Evolutionary conservation across 371 early-diverging fungal genomes (phyloP).

Genomic region (Syncephalis fuscata): DNA sequence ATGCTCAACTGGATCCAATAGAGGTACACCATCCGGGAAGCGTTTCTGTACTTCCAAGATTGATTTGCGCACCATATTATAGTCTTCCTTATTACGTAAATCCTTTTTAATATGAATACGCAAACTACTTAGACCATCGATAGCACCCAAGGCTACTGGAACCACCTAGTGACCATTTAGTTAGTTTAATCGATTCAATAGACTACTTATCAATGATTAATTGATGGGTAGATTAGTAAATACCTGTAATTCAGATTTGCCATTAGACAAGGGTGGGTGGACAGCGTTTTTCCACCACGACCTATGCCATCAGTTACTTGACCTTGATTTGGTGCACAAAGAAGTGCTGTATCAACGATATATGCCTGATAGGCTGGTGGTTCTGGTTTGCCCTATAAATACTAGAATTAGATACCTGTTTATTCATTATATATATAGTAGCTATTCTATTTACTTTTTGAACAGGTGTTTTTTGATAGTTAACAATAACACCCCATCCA

Average conservation of each 20-base stretch:
- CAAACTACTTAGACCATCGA: slow-evolving; percentile 61
- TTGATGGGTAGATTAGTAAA: neutral
- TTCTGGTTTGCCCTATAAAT: too few species aligned
- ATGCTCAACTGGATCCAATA: slow-evolving; percentile 77
- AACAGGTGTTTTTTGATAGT: slow-evolving; percentile 27
- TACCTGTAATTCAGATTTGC: neutral
- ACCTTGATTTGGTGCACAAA: too few species aligned
- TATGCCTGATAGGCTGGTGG: too few species aligned
- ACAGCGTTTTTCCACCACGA: too few species aligned
- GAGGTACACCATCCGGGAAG: slow-evolving; percentile 55
- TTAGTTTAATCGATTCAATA: neutral
- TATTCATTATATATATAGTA: slow-evolving; percentile 9
- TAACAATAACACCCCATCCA: slow-evolving; percentile 85
- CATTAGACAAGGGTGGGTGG: neutral
- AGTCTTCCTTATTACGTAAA: slow-evolving; percentile 30
- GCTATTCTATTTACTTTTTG: slow-evolving; percentile 10
- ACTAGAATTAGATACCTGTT: slow-evolving; percentile 4
- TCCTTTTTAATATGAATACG: slow-evolving; percentile 63
- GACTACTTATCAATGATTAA: neutral
- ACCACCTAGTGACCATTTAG: slow-evolving; percentile 23
- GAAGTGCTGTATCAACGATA: too few species aligned
- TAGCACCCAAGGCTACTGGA: slow-evolving; percentile 51
- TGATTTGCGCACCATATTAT: slow-evolving; percentile 45
- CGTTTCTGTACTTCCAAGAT: slow-evolving; percentile 55
- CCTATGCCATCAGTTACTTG: too few species aligned